Conservation (phyloP, 2,329 filamentous ascomycete species). For the Monascus ruber region DNA sequence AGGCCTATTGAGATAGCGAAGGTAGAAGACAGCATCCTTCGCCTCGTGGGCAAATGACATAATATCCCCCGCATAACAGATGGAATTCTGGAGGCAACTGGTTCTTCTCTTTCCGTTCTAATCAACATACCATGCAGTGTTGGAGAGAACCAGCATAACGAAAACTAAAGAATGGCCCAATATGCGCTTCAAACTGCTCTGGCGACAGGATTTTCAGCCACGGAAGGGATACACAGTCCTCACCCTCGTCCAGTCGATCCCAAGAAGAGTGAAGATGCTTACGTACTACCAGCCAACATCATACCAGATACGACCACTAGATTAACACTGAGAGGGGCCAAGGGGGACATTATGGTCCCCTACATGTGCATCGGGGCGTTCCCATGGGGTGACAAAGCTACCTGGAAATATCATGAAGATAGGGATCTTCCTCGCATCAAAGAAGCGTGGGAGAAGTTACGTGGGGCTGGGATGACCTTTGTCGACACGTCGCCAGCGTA, state of each 20-base stretch:
- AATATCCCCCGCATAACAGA: too few relatives aligned
- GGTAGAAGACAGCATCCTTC: too few relatives aligned
- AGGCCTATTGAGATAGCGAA: too few relatives aligned
- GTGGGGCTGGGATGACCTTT: constrained; percentile 28
- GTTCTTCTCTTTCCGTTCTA: too few relatives aligned
- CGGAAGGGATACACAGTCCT: constrained; percentile 10
- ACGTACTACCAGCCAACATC: constrained; percentile 11
- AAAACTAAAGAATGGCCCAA: constrained; percentile 3
- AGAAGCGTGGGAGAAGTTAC: constrained; percentile 28
- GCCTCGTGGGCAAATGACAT: too few relatives aligned
- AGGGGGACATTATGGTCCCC: constrained; percentile 14
- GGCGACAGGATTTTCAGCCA: constrained; percentile 13
- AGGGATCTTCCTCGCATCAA: constrained; percentile 22
- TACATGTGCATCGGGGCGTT: constrained; percentile 18
- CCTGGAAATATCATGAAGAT: constrained; percentile 23
- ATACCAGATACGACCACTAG: constrained; percentile 10
- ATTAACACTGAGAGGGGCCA: constrained; percentile 11
- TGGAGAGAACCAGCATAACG: too few relatives aligned
- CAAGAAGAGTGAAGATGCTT: constrained; percentile 8
- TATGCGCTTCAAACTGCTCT: constrained; percentile 13
- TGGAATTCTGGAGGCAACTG: too few relatives aligned
- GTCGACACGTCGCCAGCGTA: constrained; percentile 37
- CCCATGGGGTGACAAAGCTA: constrained; percentile 20
- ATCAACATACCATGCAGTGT: too few relatives aligned
- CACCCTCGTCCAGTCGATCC: constrained; percentile 11